A percentile compares a stretch with the other conserved stretches of the same genome.
phyloP scores from a whole-genome alignment of 371 early-diverging fungal genomes.

The Zychaea mexicana region DNA sequence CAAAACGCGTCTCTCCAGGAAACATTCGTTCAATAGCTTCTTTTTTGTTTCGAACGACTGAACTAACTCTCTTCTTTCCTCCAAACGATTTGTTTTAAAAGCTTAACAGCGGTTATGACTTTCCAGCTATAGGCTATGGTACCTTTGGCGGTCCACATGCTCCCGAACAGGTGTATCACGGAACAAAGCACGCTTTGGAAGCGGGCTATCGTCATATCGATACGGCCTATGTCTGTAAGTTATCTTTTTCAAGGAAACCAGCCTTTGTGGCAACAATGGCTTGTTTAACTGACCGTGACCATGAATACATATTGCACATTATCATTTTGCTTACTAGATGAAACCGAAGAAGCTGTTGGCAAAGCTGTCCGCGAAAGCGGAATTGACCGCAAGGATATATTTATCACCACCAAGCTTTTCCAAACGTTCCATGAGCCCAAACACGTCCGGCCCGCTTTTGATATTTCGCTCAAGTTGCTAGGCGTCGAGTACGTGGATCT shows the following conservation, averaged over 20 bases:
- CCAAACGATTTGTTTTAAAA: not conserved
- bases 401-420: constrained; percentile 79
- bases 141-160: constrained; percentile 45
- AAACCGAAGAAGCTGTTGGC: constrained; percentile 78
- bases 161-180: constrained; percentile 37
- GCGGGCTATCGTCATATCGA: constrained; percentile 44
- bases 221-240: constrained; percentile 44
- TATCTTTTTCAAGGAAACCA: too few relatives aligned
- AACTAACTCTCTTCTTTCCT: not conserved
- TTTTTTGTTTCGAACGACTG: too few relatives aligned
- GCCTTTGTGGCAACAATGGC: too few relatives aligned
- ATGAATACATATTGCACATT: too few relatives aligned
- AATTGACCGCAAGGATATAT: constrained; percentile 62
- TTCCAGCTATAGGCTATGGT: constrained; percentile 46
- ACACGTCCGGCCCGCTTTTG: constrained; percentile 49
- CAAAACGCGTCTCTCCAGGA: too few relatives aligned
- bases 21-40: too few relatives aligned
- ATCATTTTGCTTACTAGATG: constrained; percentile 16
- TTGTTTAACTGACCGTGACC: too few relatives aligned
- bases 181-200: constrained; percentile 35
- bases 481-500: constrained; percentile 86
- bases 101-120: constrained; percentile 38
- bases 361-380: constrained; percentile 53
- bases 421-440: constrained; percentile 63
- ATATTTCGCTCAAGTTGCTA: constrained; percentile 69